These are phyloP conservation scores for Erodium chrysanthum DNA, from an alignment of 441 rosid genomes.

Conservation along the genomic window DNA sequence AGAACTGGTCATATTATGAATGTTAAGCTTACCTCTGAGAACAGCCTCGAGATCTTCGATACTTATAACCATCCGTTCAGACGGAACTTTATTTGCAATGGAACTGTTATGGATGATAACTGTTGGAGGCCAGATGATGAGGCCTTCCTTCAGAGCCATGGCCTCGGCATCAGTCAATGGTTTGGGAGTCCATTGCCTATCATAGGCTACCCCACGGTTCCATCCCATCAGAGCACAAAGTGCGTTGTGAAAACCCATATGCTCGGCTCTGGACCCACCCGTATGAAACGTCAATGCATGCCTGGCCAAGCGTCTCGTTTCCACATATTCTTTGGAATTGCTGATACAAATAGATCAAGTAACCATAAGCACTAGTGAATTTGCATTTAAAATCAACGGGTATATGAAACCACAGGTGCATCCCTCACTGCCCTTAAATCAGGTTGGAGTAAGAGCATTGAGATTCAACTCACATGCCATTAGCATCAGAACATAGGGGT, in stretches of 20 bases:
- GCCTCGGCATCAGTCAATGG: conserved; percentile 23
- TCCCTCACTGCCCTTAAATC: neutral
- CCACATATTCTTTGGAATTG: conserved; percentile 23
- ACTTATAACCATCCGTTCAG: conserved; percentile 18
- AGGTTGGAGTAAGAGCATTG: neutral
- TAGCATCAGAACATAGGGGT: neutral
- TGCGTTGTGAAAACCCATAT: conserved; percentile 36
- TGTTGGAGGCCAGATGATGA: conserved; percentile 36
- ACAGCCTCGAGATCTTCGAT: conserved; percentile 19
- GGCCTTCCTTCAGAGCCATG: conserved; percentile 27
- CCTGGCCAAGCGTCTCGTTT: conserved; percentile 20
- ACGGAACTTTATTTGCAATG: conserved; percentile 18
- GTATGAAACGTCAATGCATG: conserved; percentile 21
- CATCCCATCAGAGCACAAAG: conserved; percentile 34
- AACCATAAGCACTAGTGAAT: conserved; percentile 10
- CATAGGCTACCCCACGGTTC: conserved; percentile 15
- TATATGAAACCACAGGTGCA: neutral
- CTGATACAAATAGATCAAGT: conserved; percentile 18
- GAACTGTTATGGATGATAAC: conserved; percentile 31
- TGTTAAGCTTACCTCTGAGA: conserved; percentile 25
- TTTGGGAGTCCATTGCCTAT: conserved; percentile 19
- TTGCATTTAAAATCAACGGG: conserved; percentile 2
- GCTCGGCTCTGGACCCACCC: conserved; percentile 26
- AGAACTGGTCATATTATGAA: neutral
- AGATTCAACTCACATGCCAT: too few species aligned